These are phyloP conservation scores for Centella asiatica DNA, from an alignment of 129 eudicot species.

Conservation along the genomic window DNA sequence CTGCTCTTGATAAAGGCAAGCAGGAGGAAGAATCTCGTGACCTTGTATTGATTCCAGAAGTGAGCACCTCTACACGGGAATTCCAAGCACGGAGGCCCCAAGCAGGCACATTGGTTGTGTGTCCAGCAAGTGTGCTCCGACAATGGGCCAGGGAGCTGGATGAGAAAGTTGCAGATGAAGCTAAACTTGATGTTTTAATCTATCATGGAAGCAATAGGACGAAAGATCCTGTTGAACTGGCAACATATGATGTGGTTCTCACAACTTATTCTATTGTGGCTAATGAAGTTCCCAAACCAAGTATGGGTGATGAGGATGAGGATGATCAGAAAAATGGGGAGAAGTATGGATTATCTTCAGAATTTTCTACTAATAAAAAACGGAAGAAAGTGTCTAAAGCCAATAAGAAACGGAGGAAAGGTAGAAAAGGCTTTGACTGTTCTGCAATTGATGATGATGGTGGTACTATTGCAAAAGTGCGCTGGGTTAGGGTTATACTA, in stretches of 20 bases:
- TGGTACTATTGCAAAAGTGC: constrained; percentile 81
- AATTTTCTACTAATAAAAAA: constrained; percentile 39
- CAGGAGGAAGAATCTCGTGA: constrained; percentile 35
- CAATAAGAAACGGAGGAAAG: constrained; percentile 59
- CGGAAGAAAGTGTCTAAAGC: constrained; percentile 30
- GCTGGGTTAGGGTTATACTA: constrained; percentile 75
- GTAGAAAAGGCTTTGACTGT: constrained; percentile 46
- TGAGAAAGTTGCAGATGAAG: constrained; percentile 65
- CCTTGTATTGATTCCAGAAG: constrained; percentile 31
- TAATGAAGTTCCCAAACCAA: constrained; percentile 79
- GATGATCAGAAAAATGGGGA: constrained; percentile 53
- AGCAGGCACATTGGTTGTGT: constrained; percentile 89
- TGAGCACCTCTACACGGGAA: constrained; percentile 34
- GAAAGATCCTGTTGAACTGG: constrained; percentile 65
- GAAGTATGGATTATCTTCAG: constrained; percentile 49
- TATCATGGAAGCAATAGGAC: constrained; percentile 89
- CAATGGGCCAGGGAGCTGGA: constrained; percentile 93
- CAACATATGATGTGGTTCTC: constrained; percentile 71
- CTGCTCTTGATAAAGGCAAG: constrained; percentile 31
- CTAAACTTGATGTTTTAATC: constrained; percentile 57
- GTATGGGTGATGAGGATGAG: constrained; percentile 70
- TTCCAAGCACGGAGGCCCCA: constrained; percentile 49
- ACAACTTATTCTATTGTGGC: constrained; percentile 87
- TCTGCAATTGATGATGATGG: constrained; percentile 40
- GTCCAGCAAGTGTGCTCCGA: constrained; percentile 95